Conservation (phyloP, 257 asterid genomes). For the Plectranthus barbatus region DNA sequence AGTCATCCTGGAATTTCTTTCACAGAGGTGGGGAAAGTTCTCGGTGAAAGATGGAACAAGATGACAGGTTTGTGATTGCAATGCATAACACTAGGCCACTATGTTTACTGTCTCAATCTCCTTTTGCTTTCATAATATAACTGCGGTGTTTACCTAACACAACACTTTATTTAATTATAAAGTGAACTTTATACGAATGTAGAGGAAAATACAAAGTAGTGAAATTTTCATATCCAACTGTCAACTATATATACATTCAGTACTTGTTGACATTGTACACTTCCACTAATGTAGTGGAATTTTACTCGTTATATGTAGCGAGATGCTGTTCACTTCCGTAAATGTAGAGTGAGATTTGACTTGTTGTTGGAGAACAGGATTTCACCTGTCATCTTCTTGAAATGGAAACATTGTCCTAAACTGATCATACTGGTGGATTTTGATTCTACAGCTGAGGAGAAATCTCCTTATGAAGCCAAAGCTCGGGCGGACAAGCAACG, state of each 20-base stretch:
- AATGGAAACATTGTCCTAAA: not conserved
- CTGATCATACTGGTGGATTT: not conserved
- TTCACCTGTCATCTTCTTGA: not conserved
- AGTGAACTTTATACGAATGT: too few species aligned
- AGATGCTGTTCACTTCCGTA: too few species aligned
- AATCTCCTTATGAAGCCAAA: constrained; percentile 66
- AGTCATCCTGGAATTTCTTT: constrained; percentile 63
- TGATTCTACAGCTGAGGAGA: constrained; percentile 57
- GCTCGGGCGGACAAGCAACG: constrained; percentile 78
- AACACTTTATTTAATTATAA: too few species aligned
- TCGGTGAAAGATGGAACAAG: constrained; percentile 85
- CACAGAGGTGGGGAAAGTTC: constrained; percentile 61
- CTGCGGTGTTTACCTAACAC: not conserved
- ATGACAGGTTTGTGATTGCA: constrained; percentile 43
- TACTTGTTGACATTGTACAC: too few species aligned
- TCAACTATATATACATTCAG: too few species aligned
- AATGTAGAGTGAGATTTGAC: too few species aligned
- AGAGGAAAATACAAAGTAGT: too few species aligned
- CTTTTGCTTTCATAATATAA: not conserved
- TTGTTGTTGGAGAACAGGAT: too few species aligned
- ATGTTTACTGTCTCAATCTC: too few species aligned
- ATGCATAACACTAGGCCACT: not conserved
- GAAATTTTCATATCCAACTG: too few species aligned
- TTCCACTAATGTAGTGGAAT: too few species aligned
- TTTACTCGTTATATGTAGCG: too few species aligned